Evolutionary conservation across 345 rosid genomes (phyloP).

Genomic region (Euphorbia peplus): DNA sequence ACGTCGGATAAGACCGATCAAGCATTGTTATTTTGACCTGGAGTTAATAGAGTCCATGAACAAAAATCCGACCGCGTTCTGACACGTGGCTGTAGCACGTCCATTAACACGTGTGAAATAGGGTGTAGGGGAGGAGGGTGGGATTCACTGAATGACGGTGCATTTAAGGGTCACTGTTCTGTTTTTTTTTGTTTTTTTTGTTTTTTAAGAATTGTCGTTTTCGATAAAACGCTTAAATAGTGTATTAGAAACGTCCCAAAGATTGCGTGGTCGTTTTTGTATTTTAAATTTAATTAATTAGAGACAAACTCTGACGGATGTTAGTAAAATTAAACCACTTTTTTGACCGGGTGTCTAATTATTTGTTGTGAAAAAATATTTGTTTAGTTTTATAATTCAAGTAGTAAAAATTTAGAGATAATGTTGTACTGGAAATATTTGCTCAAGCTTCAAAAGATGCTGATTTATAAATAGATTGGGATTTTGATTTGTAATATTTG

Average conservation of each 20-base stretch:
- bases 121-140: background rate
- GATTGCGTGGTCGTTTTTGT: background rate
- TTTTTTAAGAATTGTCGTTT: conserved; percentile 4
- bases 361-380: no score
- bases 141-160: conserved; percentile 35
- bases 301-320: conserved; percentile 2
- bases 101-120: conserved; percentile 20
- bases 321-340: background rate
- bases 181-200: background rate
- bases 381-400: background rate
- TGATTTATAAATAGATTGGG: no score
- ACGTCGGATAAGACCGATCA: background rate
- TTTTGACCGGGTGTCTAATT: background rate
- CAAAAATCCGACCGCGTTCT: conserved; percentile 30
- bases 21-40: conserved; percentile 2
- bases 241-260: background rate
- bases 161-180: conserved; percentile 19
- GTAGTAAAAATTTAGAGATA: background rate
- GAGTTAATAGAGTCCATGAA: conserved; percentile 5
- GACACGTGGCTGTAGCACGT: conserved; percentile 19
- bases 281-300: background rate
- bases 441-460: no score
- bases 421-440: no score
- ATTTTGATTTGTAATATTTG: no score
- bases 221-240: background rate